Conservation (phyloP, 331 rosid species). For the Arachis monticola region DNA sequence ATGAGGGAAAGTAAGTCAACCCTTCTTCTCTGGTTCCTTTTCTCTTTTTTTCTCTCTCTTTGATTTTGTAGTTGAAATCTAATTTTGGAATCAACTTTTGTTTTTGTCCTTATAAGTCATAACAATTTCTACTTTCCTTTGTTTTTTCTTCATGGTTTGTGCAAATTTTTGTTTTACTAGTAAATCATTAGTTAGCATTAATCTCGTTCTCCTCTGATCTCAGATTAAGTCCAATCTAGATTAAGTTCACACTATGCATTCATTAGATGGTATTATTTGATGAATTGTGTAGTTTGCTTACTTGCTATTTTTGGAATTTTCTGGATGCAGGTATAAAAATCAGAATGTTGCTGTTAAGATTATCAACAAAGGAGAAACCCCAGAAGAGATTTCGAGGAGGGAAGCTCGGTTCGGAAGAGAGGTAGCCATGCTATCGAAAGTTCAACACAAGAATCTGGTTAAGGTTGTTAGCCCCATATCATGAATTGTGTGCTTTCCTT, state of each 20-base stretch:
- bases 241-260: slow-evolving; percentile 26
- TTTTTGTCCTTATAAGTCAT: slow-evolving; percentile 6
- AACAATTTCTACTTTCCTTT: neutral
- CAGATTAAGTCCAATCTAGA: neutral
- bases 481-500: neutral
- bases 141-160: neutral
- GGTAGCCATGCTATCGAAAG: slow-evolving; percentile 89
- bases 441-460: slow-evolving; percentile 89
- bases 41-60: neutral
- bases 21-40: neutral
- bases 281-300: neutral
- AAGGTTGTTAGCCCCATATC: slow-evolving; percentile 57
- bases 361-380: slow-evolving; percentile 78
- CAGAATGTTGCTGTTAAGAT: slow-evolving; percentile 88
- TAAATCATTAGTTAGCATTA: neutral
- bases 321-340: slow-evolving; percentile 67
- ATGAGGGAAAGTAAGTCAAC: slow-evolving; percentile 96
- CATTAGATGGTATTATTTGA: neutral
- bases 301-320: slow-evolving; percentile 35
- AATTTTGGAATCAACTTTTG: slow-evolving; percentile 34
- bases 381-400: slow-evolving; percentile 78
- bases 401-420: slow-evolving; percentile 88
- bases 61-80: neutral
- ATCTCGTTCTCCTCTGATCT: slow-evolving; percentile 12
- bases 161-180: slow-evolving; percentile 13